Evolutionary conservation across 805 yeast genomes (phyloP), one percentile per base, ranked within the genome.

Genomic region (Pichia deserticola): DNA sequence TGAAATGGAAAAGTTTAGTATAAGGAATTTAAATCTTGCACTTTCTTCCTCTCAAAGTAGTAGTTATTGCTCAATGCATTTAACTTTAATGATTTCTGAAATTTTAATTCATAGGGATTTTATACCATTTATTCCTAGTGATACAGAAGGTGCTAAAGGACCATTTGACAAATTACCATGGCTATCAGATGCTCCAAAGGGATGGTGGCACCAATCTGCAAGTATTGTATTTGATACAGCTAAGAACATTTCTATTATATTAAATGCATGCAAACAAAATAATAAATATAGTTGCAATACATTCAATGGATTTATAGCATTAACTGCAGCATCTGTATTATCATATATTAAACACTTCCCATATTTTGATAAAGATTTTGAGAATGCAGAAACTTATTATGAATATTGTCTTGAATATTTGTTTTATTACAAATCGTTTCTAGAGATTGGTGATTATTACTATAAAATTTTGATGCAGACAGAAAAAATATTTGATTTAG

Each of bases 281-380:
- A 25, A 29, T 9, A 43, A 43, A 12, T 43, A 43, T 28, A 43
- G 33, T 13, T 43, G 45, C n/a, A 43, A 43, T 42, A 9, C 38
- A 27, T 43, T 43, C 6, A 43, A 43, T 43, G 45, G 45, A 28
- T 43, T 43, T 25, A 28, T 43, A 13, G 40, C 39, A 9, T 43
- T 43, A 43, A 43, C 45, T 10, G 38, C 39, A 9, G 45, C 39
- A 8, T 34, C 45, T n/a, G 10, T 34, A 6, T 13, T 43, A 11
- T 43, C 45, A 10, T 43, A 43, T 28, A 35, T 43, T n/a, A 20
- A 43, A 43, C 45, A 43, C 27, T 43, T 43, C 9, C 45, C 45
- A 12, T n/a, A 43, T 35, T 43, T 7, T 43, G 34, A 34, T 43
- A 15, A 28, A 9, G 5, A 32, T 15, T 35, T 43, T 8, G 20